These are phyloP conservation scores for Dichomitus squalens DNA, from an alignment of 1,284 basidiomycete genomes.

Conservation along the genomic window DNA sequence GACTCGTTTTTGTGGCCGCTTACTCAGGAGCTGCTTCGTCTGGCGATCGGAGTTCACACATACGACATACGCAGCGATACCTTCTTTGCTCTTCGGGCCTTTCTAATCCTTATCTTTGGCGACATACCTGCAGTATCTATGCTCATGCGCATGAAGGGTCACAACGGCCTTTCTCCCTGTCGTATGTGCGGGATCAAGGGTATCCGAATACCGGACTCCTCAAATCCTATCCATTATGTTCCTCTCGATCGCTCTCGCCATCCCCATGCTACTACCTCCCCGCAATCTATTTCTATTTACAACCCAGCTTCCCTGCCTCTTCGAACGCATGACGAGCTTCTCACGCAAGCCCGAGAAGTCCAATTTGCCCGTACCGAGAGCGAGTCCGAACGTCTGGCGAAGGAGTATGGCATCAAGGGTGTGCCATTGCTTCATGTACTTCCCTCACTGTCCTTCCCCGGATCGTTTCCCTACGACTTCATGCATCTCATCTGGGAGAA, in stretches of 20 bases:
- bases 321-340: slow-evolving; percentile 36
- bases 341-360: slow-evolving; percentile 37
- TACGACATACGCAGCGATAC: slow-evolving; percentile 31
- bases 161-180: slow-evolving; percentile 45
- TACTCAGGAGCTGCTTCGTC: slow-evolving; percentile 38
- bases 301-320: slow-evolving; percentile 40
- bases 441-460: slow-evolving; percentile 39
- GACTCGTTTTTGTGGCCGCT: slow-evolving; percentile 45
- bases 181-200: slow-evolving; percentile 44
- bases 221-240: slow-evolving; percentile 37
- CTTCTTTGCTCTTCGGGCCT: slow-evolving; percentile 39
- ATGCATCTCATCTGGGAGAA: slow-evolving; percentile 52
- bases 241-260: slow-evolving; percentile 30
- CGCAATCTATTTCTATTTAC: slow-evolving; percentile 24
- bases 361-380: slow-evolving; percentile 28
- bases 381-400: slow-evolving; percentile 31
- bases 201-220: slow-evolving; percentile 29
- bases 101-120: slow-evolving; percentile 41
- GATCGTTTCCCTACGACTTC: slow-evolving; percentile 47
- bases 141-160: slow-evolving; percentile 43
- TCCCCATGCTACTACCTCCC: not conserved
- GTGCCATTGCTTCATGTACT: slow-evolving; percentile 37
- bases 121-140: slow-evolving; percentile 41
- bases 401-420: slow-evolving; percentile 44
- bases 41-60: slow-evolving; percentile 37